Evolutionary conservation across 495 filamentous ascomycete species (phyloP).

Genomic region (Diplogelasinospora grovesii): DNA sequence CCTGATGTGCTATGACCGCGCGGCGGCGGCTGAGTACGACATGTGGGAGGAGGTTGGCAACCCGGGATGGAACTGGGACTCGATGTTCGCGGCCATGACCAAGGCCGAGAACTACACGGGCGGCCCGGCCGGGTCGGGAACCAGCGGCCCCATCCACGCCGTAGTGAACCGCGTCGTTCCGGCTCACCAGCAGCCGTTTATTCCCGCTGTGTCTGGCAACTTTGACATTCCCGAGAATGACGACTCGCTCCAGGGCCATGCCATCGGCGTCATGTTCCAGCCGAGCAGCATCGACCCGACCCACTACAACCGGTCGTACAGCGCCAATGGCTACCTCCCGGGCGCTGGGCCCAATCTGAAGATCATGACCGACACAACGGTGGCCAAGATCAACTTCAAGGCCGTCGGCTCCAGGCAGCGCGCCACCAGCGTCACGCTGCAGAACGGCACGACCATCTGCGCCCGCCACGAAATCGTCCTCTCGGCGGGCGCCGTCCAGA

Average conservation of each 20-base stretch:
- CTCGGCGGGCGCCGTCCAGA: constrained; percentile 45
- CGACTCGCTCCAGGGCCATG: constrained; percentile 30
- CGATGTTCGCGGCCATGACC: constrained; percentile 28
- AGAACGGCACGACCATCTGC: constrained; percentile 21
- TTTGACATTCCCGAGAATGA: constrained; percentile 25
- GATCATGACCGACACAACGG: constrained; percentile 14
- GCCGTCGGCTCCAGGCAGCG: constrained; percentile 1
- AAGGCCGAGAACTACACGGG: constrained; percentile 29
- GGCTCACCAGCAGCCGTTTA: constrained; percentile 18
- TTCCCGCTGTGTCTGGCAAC: constrained; percentile 23
- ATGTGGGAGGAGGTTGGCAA: constrained; percentile 50
- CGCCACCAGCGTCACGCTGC: constrained; percentile 25
- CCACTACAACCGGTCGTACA: constrained; percentile 34
- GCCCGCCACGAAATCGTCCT: constrained; percentile 49
- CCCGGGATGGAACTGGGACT: constrained; percentile 50
- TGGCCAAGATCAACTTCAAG: constrained; percentile 18
- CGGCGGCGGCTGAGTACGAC: constrained; percentile 49
- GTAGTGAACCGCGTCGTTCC: constrained; percentile 29
- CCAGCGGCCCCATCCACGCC: constrained; percentile 25
- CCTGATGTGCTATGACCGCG: constrained; percentile 48
- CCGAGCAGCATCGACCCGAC: constrained; percentile 31
- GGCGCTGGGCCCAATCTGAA: constrained; percentile 15
- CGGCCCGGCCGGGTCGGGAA: constrained; percentile 5
- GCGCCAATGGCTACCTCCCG: constrained; percentile 23
- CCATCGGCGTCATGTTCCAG: constrained; percentile 31